Evolutionary conservation across 129 eudicot genomes (phyloP).

Genomic region (Artemisia tridentata): DNA sequence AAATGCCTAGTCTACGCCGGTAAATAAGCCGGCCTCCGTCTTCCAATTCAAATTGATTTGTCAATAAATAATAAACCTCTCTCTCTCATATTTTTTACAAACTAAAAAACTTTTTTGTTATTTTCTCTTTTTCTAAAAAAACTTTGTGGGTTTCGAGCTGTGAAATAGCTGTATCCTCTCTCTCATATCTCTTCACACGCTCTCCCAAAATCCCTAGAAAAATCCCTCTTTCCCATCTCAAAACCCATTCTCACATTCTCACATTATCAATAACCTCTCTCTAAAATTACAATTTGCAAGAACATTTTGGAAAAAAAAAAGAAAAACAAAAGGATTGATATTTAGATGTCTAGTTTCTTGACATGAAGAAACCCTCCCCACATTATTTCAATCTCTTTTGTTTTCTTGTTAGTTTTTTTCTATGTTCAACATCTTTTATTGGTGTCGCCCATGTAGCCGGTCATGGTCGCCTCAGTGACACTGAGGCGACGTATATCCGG

Average conservation of each 20-base stretch:
- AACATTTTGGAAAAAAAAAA: too few species aligned
- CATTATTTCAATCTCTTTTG: conserved; percentile 23
- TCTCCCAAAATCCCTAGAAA: conserved; percentile 58
- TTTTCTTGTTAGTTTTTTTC: neutral
- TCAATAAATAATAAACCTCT: conserved; percentile 5
- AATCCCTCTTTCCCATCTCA: conserved; percentile 32
- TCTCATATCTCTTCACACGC: conserved; percentile 24
- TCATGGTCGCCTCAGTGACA: conserved; percentile 53
- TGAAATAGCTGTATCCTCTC: conserved; percentile 74
- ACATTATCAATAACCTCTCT: too few species aligned
- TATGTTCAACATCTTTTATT: neutral
- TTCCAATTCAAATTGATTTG: conserved; percentile 4
- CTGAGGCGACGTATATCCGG: conserved; percentile 47
- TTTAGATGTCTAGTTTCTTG: conserved; percentile 45
- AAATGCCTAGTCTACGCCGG: conserved; percentile 19
- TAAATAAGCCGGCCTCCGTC: conserved; percentile 33
- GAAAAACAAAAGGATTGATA: too few species aligned
- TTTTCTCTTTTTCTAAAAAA: conserved; percentile 4
- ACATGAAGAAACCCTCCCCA: conserved; percentile 43
- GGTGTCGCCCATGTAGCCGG: conserved; percentile 15
- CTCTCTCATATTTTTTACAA: conserved; percentile 1
- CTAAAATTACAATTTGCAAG: too few species aligned
- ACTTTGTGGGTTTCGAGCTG: conserved; percentile 93
- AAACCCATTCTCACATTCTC: conserved; percentile 19
- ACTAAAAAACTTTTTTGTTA: conserved; percentile 12